Conservation (phyloP, 164 flowering plant species). For the Berberis thunbergii region DNA sequence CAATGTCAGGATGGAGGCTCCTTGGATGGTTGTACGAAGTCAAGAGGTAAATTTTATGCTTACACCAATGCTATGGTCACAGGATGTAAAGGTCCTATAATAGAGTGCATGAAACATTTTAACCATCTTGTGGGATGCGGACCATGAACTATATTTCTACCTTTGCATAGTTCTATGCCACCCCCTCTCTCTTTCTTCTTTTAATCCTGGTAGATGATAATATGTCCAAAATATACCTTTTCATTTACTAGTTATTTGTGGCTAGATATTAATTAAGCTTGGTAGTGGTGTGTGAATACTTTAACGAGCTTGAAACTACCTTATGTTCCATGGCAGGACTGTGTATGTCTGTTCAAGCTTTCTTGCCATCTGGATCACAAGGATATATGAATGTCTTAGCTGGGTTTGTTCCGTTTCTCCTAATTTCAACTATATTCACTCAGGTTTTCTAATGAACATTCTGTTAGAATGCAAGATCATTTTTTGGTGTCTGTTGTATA, state of each 20-base stretch:
- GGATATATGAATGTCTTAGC: conserved; percentile 66
- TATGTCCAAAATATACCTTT: too few species aligned
- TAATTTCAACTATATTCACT: too few species aligned
- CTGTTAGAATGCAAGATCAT: too few species aligned
- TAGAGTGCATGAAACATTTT: background rate
- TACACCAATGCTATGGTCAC: background rate
- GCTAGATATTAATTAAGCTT: too few species aligned
- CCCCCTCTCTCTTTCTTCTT: too few species aligned
- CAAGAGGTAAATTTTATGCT: conserved; percentile 41
- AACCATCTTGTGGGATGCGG: too few species aligned
- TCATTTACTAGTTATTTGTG: too few species aligned
- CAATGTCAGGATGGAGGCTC: conserved; percentile 22
- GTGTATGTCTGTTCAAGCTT: conserved; percentile 96
- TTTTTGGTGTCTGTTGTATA: too few species aligned
- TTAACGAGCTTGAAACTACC: background rate
- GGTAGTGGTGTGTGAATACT: background rate
- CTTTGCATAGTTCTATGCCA: too few species aligned
- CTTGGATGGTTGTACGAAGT: conserved; percentile 25
- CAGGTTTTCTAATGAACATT: too few species aligned
- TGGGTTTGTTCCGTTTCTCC: conserved; percentile 41
- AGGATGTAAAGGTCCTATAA: background rate
- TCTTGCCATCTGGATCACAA: conserved; percentile 46
- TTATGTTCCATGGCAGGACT: conserved; percentile 45
- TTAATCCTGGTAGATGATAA: too few species aligned
- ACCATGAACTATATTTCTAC: too few species aligned